Evolutionary conservation across 345 rosid species (phyloP), one percentile per base, ranked within the genome.

Genomic region (Brassica juncea): DNA sequence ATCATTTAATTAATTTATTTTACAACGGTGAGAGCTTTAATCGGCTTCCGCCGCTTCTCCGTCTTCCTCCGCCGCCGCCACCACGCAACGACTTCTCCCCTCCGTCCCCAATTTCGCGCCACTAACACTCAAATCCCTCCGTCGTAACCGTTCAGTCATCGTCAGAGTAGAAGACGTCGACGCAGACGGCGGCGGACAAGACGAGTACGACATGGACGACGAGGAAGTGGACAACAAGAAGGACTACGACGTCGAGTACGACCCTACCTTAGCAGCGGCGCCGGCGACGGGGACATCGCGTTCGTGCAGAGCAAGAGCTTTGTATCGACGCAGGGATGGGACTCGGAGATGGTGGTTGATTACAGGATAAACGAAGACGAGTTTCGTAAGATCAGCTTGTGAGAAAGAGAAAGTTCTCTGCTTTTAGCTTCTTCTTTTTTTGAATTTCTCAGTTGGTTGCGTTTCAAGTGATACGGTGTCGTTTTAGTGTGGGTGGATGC

Each of bases 351-450:
- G 90, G 90, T 92, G 21, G 97, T 94, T 8, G 94, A 92, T 83
- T 92, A 94, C 59, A 80, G 92, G 70, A 92, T 94, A 64, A 87
- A 94, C n/a, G 99, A 94, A 85, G 92, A 89, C 16, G 99, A 94
- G 68, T 94, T 94, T 39, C 97, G 90, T 58, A 94, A 90, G 83
- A 87, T 94, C 49, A 83, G 94, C 82, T 82, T 94, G 82, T 5
- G 30, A 27, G 30, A 27, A 27, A 47, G 27, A 3, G 0, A 23
- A 27, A 27, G 30, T 14, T 37, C 42, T 8, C 11, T 37, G 42
- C 42, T 12, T 0, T 35, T 34, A 12, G 57, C 11, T 27, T 27
- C 28, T 27, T 27, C 9, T 4, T 37, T 6, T 25, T 84, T 52
- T 16, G 0, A 0, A 49, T 0, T 2, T 12, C 35, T 60, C 68